Percentiles rank a stretch among this genome's conserved stretches.
Evolutionary conservation across 2,329 filamentous ascomycete species (phyloP).

Genomic region (Calonectria leucothoes): DNA sequence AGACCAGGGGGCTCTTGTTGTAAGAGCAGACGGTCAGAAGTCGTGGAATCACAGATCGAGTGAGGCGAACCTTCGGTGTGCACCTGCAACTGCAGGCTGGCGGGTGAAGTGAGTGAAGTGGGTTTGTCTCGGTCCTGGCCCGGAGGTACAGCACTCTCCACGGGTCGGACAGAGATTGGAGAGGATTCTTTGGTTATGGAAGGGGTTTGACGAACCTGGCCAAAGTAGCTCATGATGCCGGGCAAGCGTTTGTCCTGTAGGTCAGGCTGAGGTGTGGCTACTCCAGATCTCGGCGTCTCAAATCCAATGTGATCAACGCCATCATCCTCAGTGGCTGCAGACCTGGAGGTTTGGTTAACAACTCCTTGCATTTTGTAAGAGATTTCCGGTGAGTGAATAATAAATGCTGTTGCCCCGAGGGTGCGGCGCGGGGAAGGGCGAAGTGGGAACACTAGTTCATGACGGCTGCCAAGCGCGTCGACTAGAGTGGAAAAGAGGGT

Average conservation of each 20-base stretch:
- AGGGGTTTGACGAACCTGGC: slow-evolving; percentile 96
- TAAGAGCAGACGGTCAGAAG: slow-evolving; percentile 37
- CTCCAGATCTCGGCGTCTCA: slow-evolving; percentile 88
- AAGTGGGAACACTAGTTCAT: slow-evolving; percentile 55
- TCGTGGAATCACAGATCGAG: slow-evolving; percentile 33
- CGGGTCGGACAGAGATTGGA: slow-evolving; percentile 53
- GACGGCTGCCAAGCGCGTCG: slow-evolving; percentile 51
- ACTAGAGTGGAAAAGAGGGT: slow-evolving; percentile 42
- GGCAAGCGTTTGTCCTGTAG: slow-evolving; percentile 94
- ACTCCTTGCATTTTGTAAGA: slow-evolving; percentile 57
- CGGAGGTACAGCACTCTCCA: slow-evolving; percentile 45
- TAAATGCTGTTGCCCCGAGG: slow-evolving; percentile 43
- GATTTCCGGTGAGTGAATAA: slow-evolving; percentile 43
- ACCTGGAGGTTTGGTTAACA: slow-evolving; percentile 65
- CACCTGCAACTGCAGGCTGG: slow-evolving; percentile 44
- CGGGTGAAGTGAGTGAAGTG: slow-evolving; percentile 49
- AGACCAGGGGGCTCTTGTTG: slow-evolving; percentile 38
- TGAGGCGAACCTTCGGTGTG: slow-evolving; percentile 40
- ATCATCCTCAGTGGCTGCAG: slow-evolving; percentile 74
- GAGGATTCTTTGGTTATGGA: slow-evolving; percentile 58
- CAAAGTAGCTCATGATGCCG: slow-evolving; percentile 97
- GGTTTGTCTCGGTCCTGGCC: slow-evolving; percentile 39
- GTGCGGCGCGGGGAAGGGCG: slow-evolving; percentile 44
- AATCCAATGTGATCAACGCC: slow-evolving; percentile 82
- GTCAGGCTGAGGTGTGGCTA: slow-evolving; percentile 94